Conservation (phyloP, 176 grass and related monocot genomes). For the Triticum monococcum region DNA sequence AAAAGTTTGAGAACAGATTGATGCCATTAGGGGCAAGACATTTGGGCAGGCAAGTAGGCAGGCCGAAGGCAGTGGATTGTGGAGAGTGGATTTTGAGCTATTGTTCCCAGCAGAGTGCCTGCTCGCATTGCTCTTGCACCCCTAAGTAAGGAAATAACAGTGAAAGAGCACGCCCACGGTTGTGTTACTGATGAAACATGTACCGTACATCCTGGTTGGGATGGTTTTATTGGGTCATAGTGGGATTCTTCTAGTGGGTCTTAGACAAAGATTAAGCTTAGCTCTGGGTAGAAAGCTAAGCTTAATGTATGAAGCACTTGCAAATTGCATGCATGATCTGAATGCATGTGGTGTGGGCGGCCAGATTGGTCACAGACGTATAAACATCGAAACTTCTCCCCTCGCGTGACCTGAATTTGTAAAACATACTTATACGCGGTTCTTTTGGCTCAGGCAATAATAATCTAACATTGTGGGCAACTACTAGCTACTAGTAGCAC, state of each 20-base stretch:
- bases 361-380: neutral
- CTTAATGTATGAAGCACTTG: neutral
- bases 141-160: too few species aligned
- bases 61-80: neutral
- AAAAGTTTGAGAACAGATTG: neutral
- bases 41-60: neutral
- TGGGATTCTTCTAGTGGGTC: neutral
- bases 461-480: neutral
- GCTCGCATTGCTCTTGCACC: too few species aligned
- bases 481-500: neutral
- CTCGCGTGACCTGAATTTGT: too few species aligned
- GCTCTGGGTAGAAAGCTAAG: too few species aligned
- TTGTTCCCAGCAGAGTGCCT: too few species aligned
- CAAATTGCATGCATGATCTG: neutral
- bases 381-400: neutral
- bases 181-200: too few species aligned
- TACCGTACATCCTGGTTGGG: too few species aligned
- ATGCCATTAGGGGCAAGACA: neutral
- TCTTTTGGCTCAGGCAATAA: neutral
- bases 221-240: neutral
- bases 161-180: too few species aligned
- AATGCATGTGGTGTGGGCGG: slow-evolving; percentile 18
- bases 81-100: neutral
- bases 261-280: too few species aligned
- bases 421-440: neutral